A percentile compares a stretch with the other conserved stretches of the same genome.
Evolutionary conservation across 2,329 filamentous ascomycete genomes (phyloP).

Genomic region (Trichoderma afroharzianum): DNA sequence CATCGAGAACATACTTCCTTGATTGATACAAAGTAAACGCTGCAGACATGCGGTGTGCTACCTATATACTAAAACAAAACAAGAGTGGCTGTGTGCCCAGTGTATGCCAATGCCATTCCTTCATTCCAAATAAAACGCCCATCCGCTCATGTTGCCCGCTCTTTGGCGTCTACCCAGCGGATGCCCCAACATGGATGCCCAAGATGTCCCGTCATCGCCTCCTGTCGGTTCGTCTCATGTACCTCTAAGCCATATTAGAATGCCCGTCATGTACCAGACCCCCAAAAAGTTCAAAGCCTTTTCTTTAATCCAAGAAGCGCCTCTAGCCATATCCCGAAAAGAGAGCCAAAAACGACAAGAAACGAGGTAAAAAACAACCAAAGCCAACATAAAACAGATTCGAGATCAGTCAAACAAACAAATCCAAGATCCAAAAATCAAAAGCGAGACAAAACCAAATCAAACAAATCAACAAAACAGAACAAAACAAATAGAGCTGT

Average conservation of each 20-base stretch:
- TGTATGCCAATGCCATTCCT: background rate
- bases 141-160: background rate
- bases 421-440: background rate
- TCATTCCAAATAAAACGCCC: conserved; percentile 1
- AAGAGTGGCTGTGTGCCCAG: background rate
- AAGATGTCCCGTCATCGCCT: background rate
- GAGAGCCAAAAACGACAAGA: background rate
- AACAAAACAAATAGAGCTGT: conserved; percentile 9
- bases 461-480: conserved; percentile 9
- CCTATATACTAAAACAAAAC: background rate
- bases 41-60: conserved; percentile 13
- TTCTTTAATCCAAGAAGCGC: conserved; percentile 16
- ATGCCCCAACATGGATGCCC: background rate
- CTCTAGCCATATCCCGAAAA: conserved; percentile 11
- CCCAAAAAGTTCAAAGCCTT: conserved; percentile 2
- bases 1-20: background rate
- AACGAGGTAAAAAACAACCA: background rate
- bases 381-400: background rate
- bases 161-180: background rate
- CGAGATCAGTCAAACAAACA: background rate
- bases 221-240: background rate
- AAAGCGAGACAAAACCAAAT: background rate
- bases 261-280: background rate
- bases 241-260: conserved; percentile 2
- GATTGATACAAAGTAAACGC: conserved; percentile 14